These are phyloP conservation scores for Curvularia spicifera DNA, from an alignment of 2,329 filamentous ascomycete species.

Conservation along the genomic window DNA sequence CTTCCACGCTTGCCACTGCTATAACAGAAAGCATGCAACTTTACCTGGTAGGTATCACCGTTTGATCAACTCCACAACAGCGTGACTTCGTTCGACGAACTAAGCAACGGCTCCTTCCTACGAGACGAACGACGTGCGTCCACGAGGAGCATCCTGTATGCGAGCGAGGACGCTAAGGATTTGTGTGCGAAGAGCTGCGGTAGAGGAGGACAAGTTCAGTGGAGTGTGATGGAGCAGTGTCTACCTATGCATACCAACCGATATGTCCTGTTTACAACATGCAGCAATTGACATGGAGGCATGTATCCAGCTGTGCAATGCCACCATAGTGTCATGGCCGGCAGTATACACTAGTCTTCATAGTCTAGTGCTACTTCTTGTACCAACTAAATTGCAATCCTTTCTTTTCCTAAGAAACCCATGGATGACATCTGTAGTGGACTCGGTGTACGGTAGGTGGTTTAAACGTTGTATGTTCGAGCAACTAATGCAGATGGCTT, in stretches of 20 bases:
- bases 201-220: conserved; percentile 1
- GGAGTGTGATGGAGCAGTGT: conserved; percentile 1
- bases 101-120: background rate
- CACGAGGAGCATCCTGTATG: background rate
- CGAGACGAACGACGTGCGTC: background rate
- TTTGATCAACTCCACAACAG: conserved; percentile 5
- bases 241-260: background rate
- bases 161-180: conserved; percentile 4
- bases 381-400: conserved; percentile 5
- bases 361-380: background rate
- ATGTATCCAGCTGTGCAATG: conserved; percentile 1
- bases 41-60: conserved; percentile 7
- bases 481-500: background rate
- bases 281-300: conserved; percentile 1
- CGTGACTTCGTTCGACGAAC: conserved; percentile 2
- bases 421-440: background rate
- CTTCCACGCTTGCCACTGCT: conserved; percentile 11
- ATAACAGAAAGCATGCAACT: conserved; percentile 11
- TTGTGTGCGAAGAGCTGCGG: background rate
- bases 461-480: background rate
- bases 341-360: conserved; percentile 4
- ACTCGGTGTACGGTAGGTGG: background rate
- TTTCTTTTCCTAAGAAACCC: background rate
- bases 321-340: conserved; percentile 2
- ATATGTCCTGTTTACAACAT: conserved; percentile 2